phyloP scores from a whole-genome alignment of 345 rosid species.

The Passiflora organensis region DNA sequence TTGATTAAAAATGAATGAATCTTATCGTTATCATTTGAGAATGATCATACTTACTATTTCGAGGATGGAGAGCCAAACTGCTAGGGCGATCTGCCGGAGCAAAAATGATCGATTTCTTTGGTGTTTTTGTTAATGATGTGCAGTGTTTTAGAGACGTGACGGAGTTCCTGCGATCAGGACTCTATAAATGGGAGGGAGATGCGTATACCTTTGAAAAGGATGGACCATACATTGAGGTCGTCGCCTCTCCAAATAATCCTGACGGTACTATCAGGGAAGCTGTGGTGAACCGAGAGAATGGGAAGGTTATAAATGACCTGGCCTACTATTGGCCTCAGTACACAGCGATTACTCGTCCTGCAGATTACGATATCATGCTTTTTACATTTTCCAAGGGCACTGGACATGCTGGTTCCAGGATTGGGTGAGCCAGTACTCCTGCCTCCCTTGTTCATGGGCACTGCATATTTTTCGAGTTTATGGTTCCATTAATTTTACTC shows the following conservation, averaged over 20 bases:
- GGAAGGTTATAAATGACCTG: slow-evolving; percentile 74
- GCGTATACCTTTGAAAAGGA: slow-evolving; percentile 43
- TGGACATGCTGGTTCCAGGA: slow-evolving; percentile 90
- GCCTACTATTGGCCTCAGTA: slow-evolving; percentile 98
- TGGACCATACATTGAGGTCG: slow-evolving; percentile 81
- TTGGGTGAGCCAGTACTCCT: slow-evolving; percentile 67
- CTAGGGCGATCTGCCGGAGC: too few relatives aligned
- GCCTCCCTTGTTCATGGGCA: too few relatives aligned
- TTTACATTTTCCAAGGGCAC: slow-evolving; percentile 82
- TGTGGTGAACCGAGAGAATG: slow-evolving; percentile 61
- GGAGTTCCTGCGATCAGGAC: too few relatives aligned
- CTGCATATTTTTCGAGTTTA: too few relatives aligned
- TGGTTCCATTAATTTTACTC: neutral
- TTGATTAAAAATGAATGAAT: too few relatives aligned
- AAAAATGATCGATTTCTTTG: too few relatives aligned
- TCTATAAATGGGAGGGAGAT: slow-evolving; percentile 86
- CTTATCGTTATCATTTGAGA: too few relatives aligned
- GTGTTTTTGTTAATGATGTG: too few relatives aligned
- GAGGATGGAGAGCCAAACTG: too few relatives aligned
- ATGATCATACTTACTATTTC: too few relatives aligned
- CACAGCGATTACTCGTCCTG: slow-evolving; percentile 59
- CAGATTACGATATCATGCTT: slow-evolving; percentile 72
- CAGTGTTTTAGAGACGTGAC: too few relatives aligned
- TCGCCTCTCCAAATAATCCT: slow-evolving; percentile 90
- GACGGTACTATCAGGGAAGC: slow-evolving; percentile 67